Evolutionary conservation across 352 stramenopile genomes (phyloP).

Genomic region (Aphanomyces euteiches): DNA sequence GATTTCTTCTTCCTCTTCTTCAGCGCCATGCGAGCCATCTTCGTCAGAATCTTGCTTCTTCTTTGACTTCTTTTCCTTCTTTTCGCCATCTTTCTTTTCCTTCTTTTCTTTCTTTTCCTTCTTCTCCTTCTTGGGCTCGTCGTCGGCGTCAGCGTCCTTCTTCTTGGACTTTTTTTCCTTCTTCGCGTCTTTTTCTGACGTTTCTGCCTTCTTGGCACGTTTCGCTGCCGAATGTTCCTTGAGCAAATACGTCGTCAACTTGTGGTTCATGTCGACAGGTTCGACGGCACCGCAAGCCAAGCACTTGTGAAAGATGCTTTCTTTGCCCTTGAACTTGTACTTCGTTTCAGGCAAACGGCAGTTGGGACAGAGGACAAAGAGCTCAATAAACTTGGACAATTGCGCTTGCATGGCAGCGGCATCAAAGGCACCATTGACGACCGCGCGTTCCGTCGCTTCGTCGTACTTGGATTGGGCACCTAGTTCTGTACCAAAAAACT

Average conservation of each 20-base stretch:
- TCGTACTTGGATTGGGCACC: conserved; percentile 98
- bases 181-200: conserved; percentile 77
- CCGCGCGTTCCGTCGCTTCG: conserved; percentile 91
- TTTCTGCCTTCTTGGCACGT: conserved; percentile 79
- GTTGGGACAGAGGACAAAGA: conserved; percentile 96
- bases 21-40: conserved; percentile 30
- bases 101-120: conserved; percentile 66
- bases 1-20: conserved; percentile 63
- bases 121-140: conserved; percentile 69
- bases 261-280: conserved; percentile 97
- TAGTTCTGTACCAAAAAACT: conserved; percentile 98
- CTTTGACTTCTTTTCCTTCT: conserved; percentile 76
- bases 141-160: conserved; percentile 50
- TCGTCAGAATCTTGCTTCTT: conserved; percentile 44
- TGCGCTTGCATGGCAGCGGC: conserved; percentile 92
- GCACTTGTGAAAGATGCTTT: conserved; percentile 97
- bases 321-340: conserved; percentile 98
- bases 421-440: conserved; percentile 97
- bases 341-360: conserved; percentile 98
- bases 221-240: conserved; percentile 93
- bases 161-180: conserved; percentile 70
- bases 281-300: conserved; percentile 96
- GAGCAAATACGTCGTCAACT: conserved; percentile 97
- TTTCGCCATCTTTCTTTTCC: conserved; percentile 77
- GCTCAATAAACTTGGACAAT: conserved; percentile 97